Percentiles rank a stretch among this genome's conserved stretches.
These are phyloP conservation scores for Afroboletus lepidellus DNA, from an alignment of 1,284 basidiomycete genomes.

Conservation along the genomic window DNA sequence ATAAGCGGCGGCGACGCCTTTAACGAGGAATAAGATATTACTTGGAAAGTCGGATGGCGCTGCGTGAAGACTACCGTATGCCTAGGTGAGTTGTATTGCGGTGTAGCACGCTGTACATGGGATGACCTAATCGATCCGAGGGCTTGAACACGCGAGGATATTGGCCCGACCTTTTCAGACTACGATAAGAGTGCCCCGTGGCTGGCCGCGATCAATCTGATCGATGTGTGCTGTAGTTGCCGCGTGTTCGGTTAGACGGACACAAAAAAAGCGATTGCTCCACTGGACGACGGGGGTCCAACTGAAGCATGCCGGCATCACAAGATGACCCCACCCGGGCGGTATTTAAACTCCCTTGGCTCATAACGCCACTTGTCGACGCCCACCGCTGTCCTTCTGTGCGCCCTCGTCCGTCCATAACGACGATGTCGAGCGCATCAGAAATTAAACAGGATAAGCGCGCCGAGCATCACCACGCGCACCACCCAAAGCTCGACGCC, in stretches of 20 bases:
- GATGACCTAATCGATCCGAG: too few relatives aligned
- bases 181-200: too few relatives aligned
- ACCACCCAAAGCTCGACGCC: slow-evolving; percentile 19
- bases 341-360: slow-evolving; percentile 21
- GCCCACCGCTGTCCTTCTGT: neutral
- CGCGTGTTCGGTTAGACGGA: too few relatives aligned
- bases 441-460: slow-evolving; percentile 22
- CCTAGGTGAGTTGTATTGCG: too few relatives aligned
- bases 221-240: too few relatives aligned
- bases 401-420: neutral
- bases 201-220: too few relatives aligned
- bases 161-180: too few relatives aligned
- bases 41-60: too few relatives aligned
- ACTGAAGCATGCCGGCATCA: slow-evolving; percentile 8
- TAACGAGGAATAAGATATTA: too few relatives aligned
- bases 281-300: slow-evolving; percentile 3
- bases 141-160: too few relatives aligned
- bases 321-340: neutral
- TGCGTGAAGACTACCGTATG: too few relatives aligned
- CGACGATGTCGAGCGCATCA: slow-evolving; percentile 18
- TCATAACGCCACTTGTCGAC: neutral
- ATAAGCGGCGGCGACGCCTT: neutral
- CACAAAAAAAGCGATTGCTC: slow-evolving; percentile 14
- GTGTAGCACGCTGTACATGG: too few relatives aligned
- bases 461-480: neutral